Evolutionary conservation across 2,329 filamentous ascomycete genomes (phyloP).

Genomic region (Xylariaceae sp.): DNA sequence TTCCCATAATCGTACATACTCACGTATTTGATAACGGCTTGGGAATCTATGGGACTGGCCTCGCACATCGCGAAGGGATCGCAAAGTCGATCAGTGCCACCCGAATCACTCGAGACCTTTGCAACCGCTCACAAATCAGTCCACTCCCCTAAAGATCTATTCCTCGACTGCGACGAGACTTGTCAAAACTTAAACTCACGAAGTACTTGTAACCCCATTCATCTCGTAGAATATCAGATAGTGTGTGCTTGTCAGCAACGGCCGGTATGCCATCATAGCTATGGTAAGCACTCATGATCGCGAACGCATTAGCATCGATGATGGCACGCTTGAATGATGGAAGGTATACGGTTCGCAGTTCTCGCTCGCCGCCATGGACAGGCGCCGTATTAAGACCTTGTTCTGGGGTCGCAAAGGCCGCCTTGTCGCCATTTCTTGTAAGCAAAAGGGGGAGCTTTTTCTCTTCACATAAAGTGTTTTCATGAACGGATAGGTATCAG

Average conservation of each 20-base stretch:
- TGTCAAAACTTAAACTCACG: slow-evolving; percentile 34
- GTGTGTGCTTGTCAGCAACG: slow-evolving; percentile 57
- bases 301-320: slow-evolving; percentile 60
- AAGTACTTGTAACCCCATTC: slow-evolving; percentile 72
- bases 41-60: slow-evolving; percentile 54
- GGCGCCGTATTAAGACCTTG: slow-evolving; percentile 65
- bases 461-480: not conserved
- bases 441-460: not conserved
- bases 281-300: slow-evolving; percentile 70
- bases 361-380: slow-evolving; percentile 48
- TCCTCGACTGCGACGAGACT: slow-evolving; percentile 7
- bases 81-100: slow-evolving; percentile 64
- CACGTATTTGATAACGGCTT: slow-evolving; percentile 56
- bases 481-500: too few species aligned
- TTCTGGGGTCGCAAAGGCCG: slow-evolving; percentile 62
- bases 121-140: not conserved
- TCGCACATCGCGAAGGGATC: slow-evolving; percentile 59
- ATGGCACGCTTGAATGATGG: slow-evolving; percentile 64
- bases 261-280: slow-evolving; percentile 67
- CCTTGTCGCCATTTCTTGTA: slow-evolving; percentile 26
- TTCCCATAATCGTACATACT: slow-evolving; percentile 9
- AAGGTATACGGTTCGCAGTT: slow-evolving; percentile 51
- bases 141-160: slow-evolving; percentile 5
- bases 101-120: slow-evolving; percentile 56
- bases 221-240: slow-evolving; percentile 62